phyloP scores from a whole-genome alignment of 129 eudicot genomes.

The Rutidosis leptorrhynchoides region DNA sequence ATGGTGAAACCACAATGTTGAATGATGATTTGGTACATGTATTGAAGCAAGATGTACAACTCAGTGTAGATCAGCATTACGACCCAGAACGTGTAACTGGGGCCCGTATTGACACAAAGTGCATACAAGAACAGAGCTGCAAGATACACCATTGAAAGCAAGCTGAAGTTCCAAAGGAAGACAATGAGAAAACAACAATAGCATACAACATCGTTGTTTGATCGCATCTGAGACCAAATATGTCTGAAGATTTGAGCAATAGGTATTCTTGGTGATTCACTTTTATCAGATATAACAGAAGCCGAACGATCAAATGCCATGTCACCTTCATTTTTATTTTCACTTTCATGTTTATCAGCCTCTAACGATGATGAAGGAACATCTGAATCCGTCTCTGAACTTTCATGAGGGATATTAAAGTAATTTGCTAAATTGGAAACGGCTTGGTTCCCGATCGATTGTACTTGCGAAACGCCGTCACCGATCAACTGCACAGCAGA shows the following conservation, averaged over 20 bases:
- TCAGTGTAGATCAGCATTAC: conserved; percentile 50
- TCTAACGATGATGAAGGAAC: conserved; percentile 26
- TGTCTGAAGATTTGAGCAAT: conserved; percentile 32
- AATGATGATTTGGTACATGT: conserved; percentile 50
- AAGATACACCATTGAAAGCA: conserved; percentile 52
- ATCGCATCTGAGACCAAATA: conserved; percentile 47
- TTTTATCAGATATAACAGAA: conserved; percentile 45
- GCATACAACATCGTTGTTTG: conserved; percentile 56
- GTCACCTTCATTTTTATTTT: conserved; percentile 26
- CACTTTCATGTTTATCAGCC: conserved; percentile 34
- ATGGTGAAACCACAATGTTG: conserved; percentile 53
- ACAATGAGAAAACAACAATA: conserved; percentile 48
- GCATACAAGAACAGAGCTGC: conserved; percentile 53
- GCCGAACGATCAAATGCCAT: conserved; percentile 32
- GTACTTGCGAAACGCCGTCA: conserved; percentile 47
- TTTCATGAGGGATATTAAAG: conserved; percentile 47
- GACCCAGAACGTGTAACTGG: conserved; percentile 54
- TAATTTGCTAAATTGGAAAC: conserved; percentile 45
- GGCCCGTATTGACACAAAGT: conserved; percentile 54
- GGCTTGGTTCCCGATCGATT: conserved; percentile 44
- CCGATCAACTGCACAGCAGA: conserved; percentile 51
- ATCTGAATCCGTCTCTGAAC: conserved; percentile 36
- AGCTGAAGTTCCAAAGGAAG: conserved; percentile 55
- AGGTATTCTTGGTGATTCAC: conserved; percentile 33
- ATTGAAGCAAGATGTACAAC: conserved; percentile 45